A percentile compares a stretch with the other conserved stretches of the same genome.
Evolutionary conservation across 1,284 basidiomycete species (phyloP).

Genomic region (Heterobasidion annosum): DNA sequence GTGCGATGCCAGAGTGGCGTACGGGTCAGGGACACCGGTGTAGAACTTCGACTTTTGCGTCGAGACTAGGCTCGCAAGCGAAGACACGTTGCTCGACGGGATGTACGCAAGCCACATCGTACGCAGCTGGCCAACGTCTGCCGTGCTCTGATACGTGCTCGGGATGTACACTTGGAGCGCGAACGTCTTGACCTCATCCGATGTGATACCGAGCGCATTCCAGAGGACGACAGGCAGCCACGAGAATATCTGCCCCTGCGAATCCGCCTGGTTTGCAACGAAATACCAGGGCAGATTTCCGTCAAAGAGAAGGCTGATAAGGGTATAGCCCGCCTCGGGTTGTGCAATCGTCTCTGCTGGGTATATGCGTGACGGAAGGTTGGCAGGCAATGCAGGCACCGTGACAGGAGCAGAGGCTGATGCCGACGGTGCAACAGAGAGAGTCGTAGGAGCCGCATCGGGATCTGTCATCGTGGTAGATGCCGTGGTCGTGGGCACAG

Average conservation of each 20-base stretch:
- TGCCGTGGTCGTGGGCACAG: slow-evolving; percentile 21
- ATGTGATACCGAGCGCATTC: slow-evolving; percentile 33
- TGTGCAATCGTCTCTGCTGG: slow-evolving; percentile 24
- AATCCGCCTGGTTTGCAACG: slow-evolving; percentile 37
- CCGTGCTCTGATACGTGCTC: slow-evolving; percentile 32
- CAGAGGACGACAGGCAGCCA: slow-evolving; percentile 44
- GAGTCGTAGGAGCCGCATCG: slow-evolving; percentile 40
- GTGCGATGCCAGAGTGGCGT: slow-evolving; percentile 43
- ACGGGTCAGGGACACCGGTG: slow-evolving; percentile 26
- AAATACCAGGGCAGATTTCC: slow-evolving; percentile 51
- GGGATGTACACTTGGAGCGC: slow-evolving; percentile 56
- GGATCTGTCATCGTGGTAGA: slow-evolving; percentile 29
- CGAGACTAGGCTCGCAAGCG: slow-evolving; percentile 48
- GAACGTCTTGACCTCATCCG: slow-evolving; percentile 38
- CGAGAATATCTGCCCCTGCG: slow-evolving; percentile 56
- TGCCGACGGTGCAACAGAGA: slow-evolving; percentile 16
- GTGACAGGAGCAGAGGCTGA: slow-evolving; percentile 22
- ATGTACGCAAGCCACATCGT: slow-evolving; percentile 60
- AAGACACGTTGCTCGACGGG: slow-evolving; percentile 33
- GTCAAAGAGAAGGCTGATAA: slow-evolving; percentile 55
- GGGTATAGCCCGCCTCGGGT: slow-evolving; percentile 25
- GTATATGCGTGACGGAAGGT: slow-evolving; percentile 51
- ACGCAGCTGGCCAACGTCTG: slow-evolving; percentile 36
- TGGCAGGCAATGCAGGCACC: slow-evolving; percentile 36
- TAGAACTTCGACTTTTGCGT: slow-evolving; percentile 53